Evolutionary conservation across 441 rosid species (phyloP), one percentile per base, ranked within the genome.

Genomic region (Brassica hybrid): DNA sequence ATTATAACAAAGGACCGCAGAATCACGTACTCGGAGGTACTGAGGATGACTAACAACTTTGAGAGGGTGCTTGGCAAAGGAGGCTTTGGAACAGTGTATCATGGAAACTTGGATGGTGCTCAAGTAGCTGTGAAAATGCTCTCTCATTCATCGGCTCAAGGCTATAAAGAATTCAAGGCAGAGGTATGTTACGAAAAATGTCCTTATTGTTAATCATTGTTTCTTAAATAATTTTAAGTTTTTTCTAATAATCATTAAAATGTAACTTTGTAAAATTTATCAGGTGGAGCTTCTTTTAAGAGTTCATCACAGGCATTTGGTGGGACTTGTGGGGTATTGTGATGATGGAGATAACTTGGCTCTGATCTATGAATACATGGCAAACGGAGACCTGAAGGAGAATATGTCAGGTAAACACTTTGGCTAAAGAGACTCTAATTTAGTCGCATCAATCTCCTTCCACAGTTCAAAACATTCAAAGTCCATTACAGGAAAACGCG

Each of bases 41-140:
- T 67, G 10, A 78, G 23, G 50, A 80, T 84, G 67, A 84, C 85
- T 18, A 73, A 76, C 38, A 84, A 84, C 79, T 82, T 86, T 0
- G 69, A 76, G 32, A 80, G 72, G 11, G 70, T 74, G 56, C 38
- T 83, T 43, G 85, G 86, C 0, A 71, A 82, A 78, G 85, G 85
- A 75, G 85, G 82, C 0, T 82, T 80, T 65, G 88, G 88, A 64
- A 85, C 81, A 4, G 85, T 84, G 13, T 86, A 86, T 41, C 65
- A 66, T 54, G 88, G 87, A 1, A 59, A 48, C 73, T 65, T 82
- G 17, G 67, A 76, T 21, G 76, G 27, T 38, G 3, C 41, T 18
- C 77, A 80, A 65, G 87, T 83, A 5, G 88, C 88, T 14, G 87
- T 87, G 30, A 87, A 87, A 73, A 77, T 87, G 80, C 80, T 85